Percentiles rank a stretch among this genome's conserved stretches.
Evolutionary conservation across 345 rosid genomes (phyloP).

Genomic region (Anastatica hierochuntica): DNA sequence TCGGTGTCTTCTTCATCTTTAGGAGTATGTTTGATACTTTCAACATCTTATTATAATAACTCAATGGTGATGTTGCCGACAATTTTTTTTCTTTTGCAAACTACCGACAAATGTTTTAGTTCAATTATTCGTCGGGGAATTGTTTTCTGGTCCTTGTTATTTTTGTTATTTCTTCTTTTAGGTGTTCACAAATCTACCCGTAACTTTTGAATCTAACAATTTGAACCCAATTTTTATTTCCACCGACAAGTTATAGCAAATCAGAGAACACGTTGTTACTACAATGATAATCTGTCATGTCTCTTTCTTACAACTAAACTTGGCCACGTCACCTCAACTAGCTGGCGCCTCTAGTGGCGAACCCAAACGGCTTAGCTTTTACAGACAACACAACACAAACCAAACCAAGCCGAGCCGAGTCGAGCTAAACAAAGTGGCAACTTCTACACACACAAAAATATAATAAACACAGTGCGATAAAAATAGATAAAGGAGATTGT

Average conservation of each 20-base stretch:
- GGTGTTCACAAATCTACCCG: too few relatives aligned
- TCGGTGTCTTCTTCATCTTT: too few relatives aligned
- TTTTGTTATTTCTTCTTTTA: too few relatives aligned
- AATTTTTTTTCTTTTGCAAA: too few relatives aligned
- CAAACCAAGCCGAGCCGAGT: background rate
- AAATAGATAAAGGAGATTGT: conserved; percentile 21
- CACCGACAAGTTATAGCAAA: conserved; percentile 18
- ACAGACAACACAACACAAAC: too few relatives aligned
- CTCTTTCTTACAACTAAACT: conserved; percentile 3
- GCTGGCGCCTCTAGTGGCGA: conserved; percentile 1
- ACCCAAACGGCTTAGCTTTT: conserved; percentile 5
- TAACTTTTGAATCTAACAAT: background rate
- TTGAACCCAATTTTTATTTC: background rate
- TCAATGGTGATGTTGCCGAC: too few relatives aligned
- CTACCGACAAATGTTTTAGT: too few relatives aligned
- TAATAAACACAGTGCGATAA: conserved; percentile 1
- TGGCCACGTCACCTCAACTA: conserved; percentile 6
- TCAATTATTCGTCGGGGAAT: too few relatives aligned
- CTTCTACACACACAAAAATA: background rate
- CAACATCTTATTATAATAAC: too few relatives aligned
- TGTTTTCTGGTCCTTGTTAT: too few relatives aligned
- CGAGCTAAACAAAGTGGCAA: background rate
- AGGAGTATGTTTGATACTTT: too few relatives aligned
- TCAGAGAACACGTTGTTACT: conserved; percentile 16
- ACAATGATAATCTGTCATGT: conserved; percentile 8